Conservation (phyloP, 352 stramenopile genomes). For the Pilasporangium apinafurcum region DNA sequence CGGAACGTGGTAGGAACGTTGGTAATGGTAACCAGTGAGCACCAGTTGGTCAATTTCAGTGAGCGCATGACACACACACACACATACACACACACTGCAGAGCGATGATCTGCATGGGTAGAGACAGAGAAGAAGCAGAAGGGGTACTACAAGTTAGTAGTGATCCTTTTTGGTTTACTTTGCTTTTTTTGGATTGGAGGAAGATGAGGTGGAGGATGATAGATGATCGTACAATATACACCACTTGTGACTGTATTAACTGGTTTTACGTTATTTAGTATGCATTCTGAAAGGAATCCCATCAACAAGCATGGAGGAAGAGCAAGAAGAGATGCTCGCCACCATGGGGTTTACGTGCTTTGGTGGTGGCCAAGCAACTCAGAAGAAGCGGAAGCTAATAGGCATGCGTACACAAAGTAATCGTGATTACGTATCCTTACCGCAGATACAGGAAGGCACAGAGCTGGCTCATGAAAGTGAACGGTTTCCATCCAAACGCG, state of each 20-base stretch:
- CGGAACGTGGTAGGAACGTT: constrained; percentile 5
- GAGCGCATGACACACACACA: constrained; percentile 7
- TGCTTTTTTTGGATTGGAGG: too few relatives aligned
- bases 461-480: constrained; percentile 10
- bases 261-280: neutral
- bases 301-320: constrained; percentile 9
- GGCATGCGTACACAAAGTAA: too few relatives aligned
- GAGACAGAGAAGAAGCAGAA: neutral
- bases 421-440: too few relatives aligned
- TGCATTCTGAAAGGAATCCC: neutral
- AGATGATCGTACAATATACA: constrained; percentile 12
- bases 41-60: constrained; percentile 16
- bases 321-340: constrained; percentile 25
- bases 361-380: constrained; percentile 19
- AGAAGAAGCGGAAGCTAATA: constrained; percentile 14
- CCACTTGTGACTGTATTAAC: neutral
- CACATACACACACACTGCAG: neutral
- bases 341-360: constrained; percentile 68
- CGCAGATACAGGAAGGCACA: constrained; percentile 32
- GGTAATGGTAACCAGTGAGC: constrained; percentile 8
- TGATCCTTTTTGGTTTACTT: neutral
- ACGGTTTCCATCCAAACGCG: neutral
- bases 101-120: neutral
- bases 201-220: too few relatives aligned
- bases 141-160: constrained; percentile 1